Evolutionary conservation across 805 yeast genomes (phyloP).

Genomic region (Saitoella complicata): DNA sequence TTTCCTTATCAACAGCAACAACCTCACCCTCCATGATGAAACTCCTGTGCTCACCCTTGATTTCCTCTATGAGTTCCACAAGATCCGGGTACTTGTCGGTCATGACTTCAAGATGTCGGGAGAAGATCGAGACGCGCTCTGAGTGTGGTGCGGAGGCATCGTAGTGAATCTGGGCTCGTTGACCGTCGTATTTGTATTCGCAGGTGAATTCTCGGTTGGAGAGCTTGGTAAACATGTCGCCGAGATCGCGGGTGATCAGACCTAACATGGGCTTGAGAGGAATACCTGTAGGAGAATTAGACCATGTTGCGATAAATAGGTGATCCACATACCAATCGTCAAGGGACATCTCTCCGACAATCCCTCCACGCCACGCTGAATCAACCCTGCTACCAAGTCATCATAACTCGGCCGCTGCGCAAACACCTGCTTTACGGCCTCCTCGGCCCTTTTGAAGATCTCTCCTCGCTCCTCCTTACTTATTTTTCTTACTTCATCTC

Average conservation of each 20-base stretch:
- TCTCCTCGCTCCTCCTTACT: not conserved
- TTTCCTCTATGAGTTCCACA: constrained; percentile 2
- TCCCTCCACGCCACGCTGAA: constrained; percentile 4
- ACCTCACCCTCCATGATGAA: constrained; percentile 17
- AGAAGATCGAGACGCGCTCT: constrained; percentile 9
- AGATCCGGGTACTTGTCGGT: constrained; percentile 16
- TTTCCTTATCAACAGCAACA: constrained; percentile 13
- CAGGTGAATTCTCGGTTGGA: constrained; percentile 12
- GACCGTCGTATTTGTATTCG: constrained; percentile 16
- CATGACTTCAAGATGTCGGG: constrained; percentile 15
- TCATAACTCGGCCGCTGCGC: constrained; percentile 15
- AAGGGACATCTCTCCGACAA: constrained; percentile 9
- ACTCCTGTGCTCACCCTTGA: constrained; percentile 1
- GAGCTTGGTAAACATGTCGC: constrained; percentile 10
- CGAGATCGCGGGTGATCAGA: constrained; percentile 14
- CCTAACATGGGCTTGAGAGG: constrained; percentile 15
- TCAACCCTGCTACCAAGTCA: constrained; percentile 8
- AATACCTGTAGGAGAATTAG: not conserved
- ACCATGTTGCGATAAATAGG: too few species aligned
- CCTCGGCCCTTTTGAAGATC: constrained; percentile 9
- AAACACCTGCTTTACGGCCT: constrained; percentile 10
- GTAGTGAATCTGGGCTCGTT: constrained; percentile 15
- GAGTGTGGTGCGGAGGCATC: constrained; percentile 24
- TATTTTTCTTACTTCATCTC: not conserved
- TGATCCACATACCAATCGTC: constrained; percentile 11